phyloP scores from a whole-genome alignment of 2,329 filamentous ascomycete genomes.

The Fusarium scirpi region DNA sequence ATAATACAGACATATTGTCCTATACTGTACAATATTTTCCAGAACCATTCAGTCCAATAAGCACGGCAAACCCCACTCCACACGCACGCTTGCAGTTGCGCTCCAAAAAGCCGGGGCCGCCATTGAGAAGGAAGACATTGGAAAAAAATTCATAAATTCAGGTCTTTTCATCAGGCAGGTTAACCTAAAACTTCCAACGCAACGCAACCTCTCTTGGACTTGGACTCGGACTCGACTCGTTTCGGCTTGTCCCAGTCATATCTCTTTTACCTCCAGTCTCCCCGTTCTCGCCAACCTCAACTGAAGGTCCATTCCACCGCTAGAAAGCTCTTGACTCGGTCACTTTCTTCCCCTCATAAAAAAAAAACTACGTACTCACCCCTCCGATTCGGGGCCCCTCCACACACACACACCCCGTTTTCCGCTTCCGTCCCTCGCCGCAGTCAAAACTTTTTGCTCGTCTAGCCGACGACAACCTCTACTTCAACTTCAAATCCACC shows the following conservation, averaged over 20 bases:
- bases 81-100: constrained; percentile 25
- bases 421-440: constrained; percentile 47
- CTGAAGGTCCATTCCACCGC: constrained; percentile 23
- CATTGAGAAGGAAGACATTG: constrained; percentile 26
- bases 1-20: constrained; percentile 2
- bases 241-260: constrained; percentile 35
- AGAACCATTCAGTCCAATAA: constrained; percentile 43
- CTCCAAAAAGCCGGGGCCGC: constrained; percentile 42
- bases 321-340: constrained; percentile 24
- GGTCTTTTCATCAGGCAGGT: constrained; percentile 25
- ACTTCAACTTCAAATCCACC: constrained; percentile 25
- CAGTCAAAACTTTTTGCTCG: constrained; percentile 44
- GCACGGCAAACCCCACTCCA: constrained; percentile 32
- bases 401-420: constrained; percentile 39
- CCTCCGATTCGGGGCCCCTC: constrained; percentile 48
- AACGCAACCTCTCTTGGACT: constrained; percentile 12
- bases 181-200: constrained; percentile 37
- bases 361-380: constrained; percentile 31
- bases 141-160: constrained; percentile 27
- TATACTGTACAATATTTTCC: constrained; percentile 7
- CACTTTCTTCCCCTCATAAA: constrained; percentile 20
- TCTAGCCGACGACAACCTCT: constrained; percentile 27
- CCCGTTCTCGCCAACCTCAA: constrained; percentile 11
- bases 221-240: constrained; percentile 30
- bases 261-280: constrained; percentile 7